phyloP scores from a whole-genome alignment of 208 protist genomes.

The Balamuthia mandrillaris region DNA sequence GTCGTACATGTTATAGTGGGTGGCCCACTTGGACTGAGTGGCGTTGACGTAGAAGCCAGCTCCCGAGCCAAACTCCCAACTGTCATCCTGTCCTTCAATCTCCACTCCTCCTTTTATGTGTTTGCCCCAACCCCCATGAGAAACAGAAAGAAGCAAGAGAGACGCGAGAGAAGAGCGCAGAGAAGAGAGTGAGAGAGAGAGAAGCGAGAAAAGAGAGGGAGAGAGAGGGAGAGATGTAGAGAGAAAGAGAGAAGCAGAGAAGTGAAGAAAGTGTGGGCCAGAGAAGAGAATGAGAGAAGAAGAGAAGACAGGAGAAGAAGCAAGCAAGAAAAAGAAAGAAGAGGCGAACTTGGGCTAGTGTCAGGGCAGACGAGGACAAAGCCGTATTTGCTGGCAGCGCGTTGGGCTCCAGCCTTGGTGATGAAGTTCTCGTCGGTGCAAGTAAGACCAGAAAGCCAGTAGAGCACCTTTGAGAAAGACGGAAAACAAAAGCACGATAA shows the following conservation, averaged over 20 bases:
- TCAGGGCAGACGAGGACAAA: conserved; percentile 63
- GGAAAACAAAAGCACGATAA: neutral
- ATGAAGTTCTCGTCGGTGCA: conserved; percentile 80
- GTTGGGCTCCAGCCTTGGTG: conserved; percentile 59
- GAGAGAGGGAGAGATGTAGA: neutral
- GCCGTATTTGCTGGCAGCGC: conserved; percentile 35
- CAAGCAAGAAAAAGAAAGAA: neutral
- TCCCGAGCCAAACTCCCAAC: conserved; percentile 71
- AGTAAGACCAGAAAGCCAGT: conserved; percentile 73
- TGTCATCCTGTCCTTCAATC: conserved; percentile 48
- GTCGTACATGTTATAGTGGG: conserved; percentile 74
- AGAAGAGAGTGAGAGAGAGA: no score
- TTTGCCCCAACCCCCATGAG: no score
- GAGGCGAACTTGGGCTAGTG: conserved; percentile 58
- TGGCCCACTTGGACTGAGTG: conserved; percentile 59
- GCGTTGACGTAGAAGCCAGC: conserved; percentile 77
- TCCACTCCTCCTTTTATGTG: conserved; percentile 52
- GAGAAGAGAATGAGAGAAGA: neutral
- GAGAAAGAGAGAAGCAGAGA: neutral
- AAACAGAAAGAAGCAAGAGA: no score
- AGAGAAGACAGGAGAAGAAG: neutral
- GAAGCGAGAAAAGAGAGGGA: conserved; percentile 5
- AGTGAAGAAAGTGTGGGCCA: neutral
- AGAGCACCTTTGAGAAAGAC: conserved; percentile 37
- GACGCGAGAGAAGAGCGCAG: no score